phyloP scores from a whole-genome alignment of 1,284 basidiomycete genomes.

The Tilletia horrida region DNA sequence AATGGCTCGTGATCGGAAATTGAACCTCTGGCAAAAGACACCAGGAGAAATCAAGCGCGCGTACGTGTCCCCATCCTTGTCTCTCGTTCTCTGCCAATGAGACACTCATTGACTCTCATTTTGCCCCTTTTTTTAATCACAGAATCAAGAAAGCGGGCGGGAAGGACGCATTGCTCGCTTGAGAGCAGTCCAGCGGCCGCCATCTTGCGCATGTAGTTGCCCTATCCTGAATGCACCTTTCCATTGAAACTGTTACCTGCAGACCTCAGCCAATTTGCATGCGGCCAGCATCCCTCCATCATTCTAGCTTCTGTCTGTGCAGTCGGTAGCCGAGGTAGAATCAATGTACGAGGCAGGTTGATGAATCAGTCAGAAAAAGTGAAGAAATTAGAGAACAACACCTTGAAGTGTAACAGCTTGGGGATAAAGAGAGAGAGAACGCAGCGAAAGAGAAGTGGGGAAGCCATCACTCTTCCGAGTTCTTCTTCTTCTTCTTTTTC shows the following conservation, averaged over 20 bases:
- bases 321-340: no score
- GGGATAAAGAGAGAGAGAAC: neutral
- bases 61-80: slow-evolving; percentile 26
- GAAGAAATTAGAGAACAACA: neutral
- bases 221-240: slow-evolving; percentile 28
- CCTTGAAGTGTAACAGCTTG: neutral
- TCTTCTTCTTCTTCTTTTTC: slow-evolving; percentile 41
- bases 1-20: slow-evolving; percentile 75
- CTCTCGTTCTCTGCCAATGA: neutral
- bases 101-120: neutral
- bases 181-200: neutral
- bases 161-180: slow-evolving; percentile 23
- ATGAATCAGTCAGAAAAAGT: neutral
- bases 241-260: no score
- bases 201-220: no score
- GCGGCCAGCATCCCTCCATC: no score
- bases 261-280: no score
- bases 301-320: no score
- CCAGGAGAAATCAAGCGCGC: slow-evolving; percentile 69
- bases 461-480: slow-evolving; percentile 13
- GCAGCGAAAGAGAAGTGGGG: neutral
- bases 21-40: slow-evolving; percentile 83
- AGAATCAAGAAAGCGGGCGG: slow-evolving; percentile 41
- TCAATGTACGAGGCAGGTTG: no score
- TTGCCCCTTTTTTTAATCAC: neutral